A percentile compares a stretch with the other conserved stretches of the same genome.
phyloP scores from a whole-genome alignment of 768 basidiomycete species.

The Naganishia onofrii region DNA sequence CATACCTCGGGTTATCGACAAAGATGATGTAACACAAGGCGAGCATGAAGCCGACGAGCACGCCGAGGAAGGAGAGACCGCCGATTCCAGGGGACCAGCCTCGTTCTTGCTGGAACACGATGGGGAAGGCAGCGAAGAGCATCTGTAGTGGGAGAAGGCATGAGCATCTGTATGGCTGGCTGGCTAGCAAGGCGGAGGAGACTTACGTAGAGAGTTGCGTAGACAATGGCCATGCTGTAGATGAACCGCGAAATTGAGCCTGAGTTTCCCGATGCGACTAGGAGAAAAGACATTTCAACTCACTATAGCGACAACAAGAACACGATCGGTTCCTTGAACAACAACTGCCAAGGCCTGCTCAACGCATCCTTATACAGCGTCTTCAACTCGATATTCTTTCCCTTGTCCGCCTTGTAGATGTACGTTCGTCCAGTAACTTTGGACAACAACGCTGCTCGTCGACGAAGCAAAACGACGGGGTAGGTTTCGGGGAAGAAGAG shows the following conservation, averaged over 20 bases:
- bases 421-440: slow-evolving; percentile 49
- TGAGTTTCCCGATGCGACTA: not conserved
- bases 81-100: slow-evolving; percentile 54
- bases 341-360: slow-evolving; percentile 50
- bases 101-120: slow-evolving; percentile 52
- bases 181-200: not conserved
- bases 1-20: slow-evolving; percentile 52
- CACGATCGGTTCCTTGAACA: slow-evolving; percentile 53
- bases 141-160: slow-evolving; percentile 32
- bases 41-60: slow-evolving; percentile 47
- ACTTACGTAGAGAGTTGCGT: slow-evolving; percentile 39
- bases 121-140: slow-evolving; percentile 53
- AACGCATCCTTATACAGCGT: slow-evolving; percentile 45
- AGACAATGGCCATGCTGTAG: slow-evolving; percentile 37
- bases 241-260: not conserved
- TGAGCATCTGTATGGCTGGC: not conserved
- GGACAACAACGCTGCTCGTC: slow-evolving; percentile 43
- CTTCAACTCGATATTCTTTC: slow-evolving; percentile 37
- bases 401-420: slow-evolving; percentile 44
- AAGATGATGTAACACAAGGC: slow-evolving; percentile 41
- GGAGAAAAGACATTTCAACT: too few species aligned
- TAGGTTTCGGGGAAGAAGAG: slow-evolving; percentile 51
- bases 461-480: slow-evolving; percentile 47
- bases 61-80: slow-evolving; percentile 53
- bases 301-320: slow-evolving; percentile 48